Evolutionary conservation across 805 yeast species (phyloP).

Genomic region (Lachancea waltii): DNA sequence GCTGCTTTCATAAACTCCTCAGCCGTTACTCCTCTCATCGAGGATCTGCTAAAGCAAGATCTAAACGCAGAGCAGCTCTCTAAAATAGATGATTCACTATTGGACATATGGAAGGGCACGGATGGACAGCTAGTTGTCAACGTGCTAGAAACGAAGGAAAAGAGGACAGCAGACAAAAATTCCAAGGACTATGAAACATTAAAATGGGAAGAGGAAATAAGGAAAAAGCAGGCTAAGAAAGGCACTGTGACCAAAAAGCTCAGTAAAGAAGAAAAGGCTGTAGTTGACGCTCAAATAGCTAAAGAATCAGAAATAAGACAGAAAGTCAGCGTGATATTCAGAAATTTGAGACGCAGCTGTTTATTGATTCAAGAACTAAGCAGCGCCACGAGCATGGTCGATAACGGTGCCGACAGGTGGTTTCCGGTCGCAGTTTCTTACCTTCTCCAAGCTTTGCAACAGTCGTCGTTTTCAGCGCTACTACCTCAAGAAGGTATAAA

Average conservation of each 20-base stretch:
- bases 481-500: constrained; percentile 41
- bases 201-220: constrained; percentile 84
- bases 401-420: constrained; percentile 67
- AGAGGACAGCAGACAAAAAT: constrained; percentile 54
- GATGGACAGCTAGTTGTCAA: constrained; percentile 69
- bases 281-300: constrained; percentile 54
- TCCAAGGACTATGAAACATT: constrained; percentile 77
- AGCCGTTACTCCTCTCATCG: constrained; percentile 45
- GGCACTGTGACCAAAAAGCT: constrained; percentile 42
- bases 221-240: constrained; percentile 60
- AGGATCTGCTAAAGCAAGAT: constrained; percentile 38
- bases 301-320: constrained; percentile 55
- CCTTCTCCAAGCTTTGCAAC: constrained; percentile 41
- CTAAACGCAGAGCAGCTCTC: constrained; percentile 35
- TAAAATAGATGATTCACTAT: constrained; percentile 41
- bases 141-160: constrained; percentile 44
- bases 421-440: constrained; percentile 55
- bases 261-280: constrained; percentile 67
- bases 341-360: constrained; percentile 43
- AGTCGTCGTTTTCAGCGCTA: constrained; percentile 31
- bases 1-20: constrained; percentile 56
- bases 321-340: constrained; percentile 36
- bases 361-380: constrained; percentile 50
- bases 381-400: constrained; percentile 41
- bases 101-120: constrained; percentile 58